Evolutionary conservation across 2,329 filamentous ascomycete genomes (phyloP).

Genomic region (Neobulgaria alba): DNA sequence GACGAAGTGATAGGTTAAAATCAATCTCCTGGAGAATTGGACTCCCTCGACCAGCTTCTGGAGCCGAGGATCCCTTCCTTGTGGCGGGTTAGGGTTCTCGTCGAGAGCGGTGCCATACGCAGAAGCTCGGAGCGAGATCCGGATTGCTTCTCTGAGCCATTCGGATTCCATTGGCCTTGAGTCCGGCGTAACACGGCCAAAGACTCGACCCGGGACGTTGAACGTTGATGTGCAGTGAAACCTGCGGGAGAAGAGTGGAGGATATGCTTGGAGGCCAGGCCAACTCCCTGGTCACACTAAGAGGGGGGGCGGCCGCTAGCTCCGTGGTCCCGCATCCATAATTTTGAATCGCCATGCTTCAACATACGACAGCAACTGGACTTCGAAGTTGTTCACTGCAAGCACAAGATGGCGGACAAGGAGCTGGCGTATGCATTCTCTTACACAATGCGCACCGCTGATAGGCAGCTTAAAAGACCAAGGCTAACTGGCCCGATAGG

Average conservation of each 20-base stretch:
- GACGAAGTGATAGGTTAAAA: conserved; percentile 22
- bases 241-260: not conserved
- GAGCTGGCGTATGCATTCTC: not conserved
- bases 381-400: not conserved
- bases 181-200: not conserved
- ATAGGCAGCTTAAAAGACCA: not conserved
- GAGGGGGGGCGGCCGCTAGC: not conserved
- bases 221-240: not conserved
- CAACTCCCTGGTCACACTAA: too few relatives aligned
- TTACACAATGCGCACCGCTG: not conserved
- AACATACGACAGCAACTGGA: not conserved
- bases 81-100: conserved; percentile 8
- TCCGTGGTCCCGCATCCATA: not conserved
- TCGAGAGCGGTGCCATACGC: conserved; percentile 3
- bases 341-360: not conserved
- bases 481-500: conserved; percentile 17
- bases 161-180: conserved; percentile 14
- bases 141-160: conserved; percentile 19
- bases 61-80: conserved; percentile 13
- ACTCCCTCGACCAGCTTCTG: conserved; percentile 19
- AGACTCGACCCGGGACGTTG: not conserved
- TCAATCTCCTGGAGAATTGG: conserved; percentile 16
- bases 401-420: not conserved
- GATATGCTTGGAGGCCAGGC: not conserved
- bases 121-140: conserved; percentile 14